Base-by-base conservation (phyloP, 2,329 filamentous ascomycete species). In the Colletotrichum destructivum region DNA sequence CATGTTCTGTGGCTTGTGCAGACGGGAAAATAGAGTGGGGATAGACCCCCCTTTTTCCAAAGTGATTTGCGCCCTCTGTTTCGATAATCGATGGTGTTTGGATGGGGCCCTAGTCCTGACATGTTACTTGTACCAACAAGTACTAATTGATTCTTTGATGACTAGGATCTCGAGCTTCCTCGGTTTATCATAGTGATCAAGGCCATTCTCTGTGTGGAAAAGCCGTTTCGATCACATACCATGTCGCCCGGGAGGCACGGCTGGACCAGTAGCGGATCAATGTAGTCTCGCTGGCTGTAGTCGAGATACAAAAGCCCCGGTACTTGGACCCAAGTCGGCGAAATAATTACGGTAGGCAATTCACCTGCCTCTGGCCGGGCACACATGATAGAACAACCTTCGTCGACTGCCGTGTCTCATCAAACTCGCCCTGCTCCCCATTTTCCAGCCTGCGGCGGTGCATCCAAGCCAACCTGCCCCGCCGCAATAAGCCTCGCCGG, bases 1-100 rank as follows among this genome's bases (percentile, higher is more conserved):
- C 5, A 40, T 26, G 21, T 38, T 26, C 57, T 54, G 66, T 38
- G 35, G 65, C 69, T 60, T 46, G 59, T 69, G 69, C 69, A 59
- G 52, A 56, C 47, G 65, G 65, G 64, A 71, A 38, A 71, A 60
- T 71, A 54, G 65, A 69, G 69, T 71, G 65, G 69, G n/a, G 65
- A 55, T 63, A 47, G 69, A 60, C 46, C 69, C 69, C 35, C 65
- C 65, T 69, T 71, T 71, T 69, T 69, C 16, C 18, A 42, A 44
- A 69, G 54, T 69, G 69, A 69, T 60, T 71, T 49, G 59, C 65
- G 65, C 65, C 65, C 23, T 71, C 44, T 60, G 69, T 69, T 71
- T 71, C 59, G 69, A 57, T 23, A 57, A 57, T 42, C 54, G 35
- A 68, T 59, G 51, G 69, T 62, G 64, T 64, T 69, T 71, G 40